Percentiles rank a stretch among this genome's conserved stretches.
phyloP scores from a whole-genome alignment of 2,329 filamentous ascomycete genomes.

The Fusarium pilosicola region DNA sequence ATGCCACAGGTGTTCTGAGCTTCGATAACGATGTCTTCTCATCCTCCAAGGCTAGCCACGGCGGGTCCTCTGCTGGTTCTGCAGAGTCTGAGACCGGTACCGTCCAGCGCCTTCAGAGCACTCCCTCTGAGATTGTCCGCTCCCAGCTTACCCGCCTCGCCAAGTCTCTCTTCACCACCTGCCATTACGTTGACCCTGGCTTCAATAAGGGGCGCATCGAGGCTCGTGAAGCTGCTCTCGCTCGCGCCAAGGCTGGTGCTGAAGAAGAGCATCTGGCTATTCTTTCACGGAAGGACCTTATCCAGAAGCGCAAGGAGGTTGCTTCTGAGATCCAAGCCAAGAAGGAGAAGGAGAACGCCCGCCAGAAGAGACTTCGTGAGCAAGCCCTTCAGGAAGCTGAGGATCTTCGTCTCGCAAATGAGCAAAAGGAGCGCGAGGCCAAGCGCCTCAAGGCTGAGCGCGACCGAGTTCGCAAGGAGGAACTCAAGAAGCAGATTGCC shows the following conservation, averaged over 20 bases:
- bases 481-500: constrained; percentile 90
- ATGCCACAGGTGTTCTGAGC: constrained; percentile 92
- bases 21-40: constrained; percentile 99
- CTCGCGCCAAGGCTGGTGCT: constrained; percentile 85
- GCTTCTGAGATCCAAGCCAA: constrained; percentile 88
- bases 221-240: constrained; percentile 81
- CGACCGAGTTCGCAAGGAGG: constrained; percentile 89
- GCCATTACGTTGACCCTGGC: constrained; percentile 92
- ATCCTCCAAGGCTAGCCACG: constrained; percentile 89
- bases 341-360: constrained; percentile 92
- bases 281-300: constrained; percentile 86
- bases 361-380: constrained; percentile 84
- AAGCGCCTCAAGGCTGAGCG: constrained; percentile 87
- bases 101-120: constrained; percentile 96
- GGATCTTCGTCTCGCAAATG: constrained; percentile 86
- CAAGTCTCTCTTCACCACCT: constrained; percentile 90
- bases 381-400: constrained; percentile 92
- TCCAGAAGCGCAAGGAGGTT: constrained; percentile 96
- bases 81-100: constrained; percentile 85
- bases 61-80: constrained; percentile 84
- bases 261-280: constrained; percentile 90
- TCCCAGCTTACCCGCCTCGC: constrained; percentile 92
- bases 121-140: constrained; percentile 95
- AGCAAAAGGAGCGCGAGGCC: constrained; percentile 90
- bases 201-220: constrained; percentile 85